Evolutionary conservation across 441 rosid species (phyloP).

Genomic region (Populus hybrid): DNA sequence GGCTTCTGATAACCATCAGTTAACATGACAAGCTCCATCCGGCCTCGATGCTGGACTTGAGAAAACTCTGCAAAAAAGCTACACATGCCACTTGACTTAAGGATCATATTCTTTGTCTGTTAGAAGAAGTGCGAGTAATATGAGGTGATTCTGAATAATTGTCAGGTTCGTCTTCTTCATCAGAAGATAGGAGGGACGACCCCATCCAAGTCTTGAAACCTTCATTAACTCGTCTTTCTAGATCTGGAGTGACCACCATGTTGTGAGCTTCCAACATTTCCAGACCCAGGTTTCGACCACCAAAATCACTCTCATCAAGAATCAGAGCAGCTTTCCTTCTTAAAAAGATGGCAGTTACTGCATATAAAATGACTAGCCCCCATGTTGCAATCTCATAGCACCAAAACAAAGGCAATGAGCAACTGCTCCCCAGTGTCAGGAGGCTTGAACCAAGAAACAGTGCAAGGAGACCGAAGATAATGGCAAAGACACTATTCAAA

Average conservation of each 20-base stretch:
- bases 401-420: conserved; percentile 85
- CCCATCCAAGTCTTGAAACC: conserved; percentile 94
- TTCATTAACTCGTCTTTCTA: conserved; percentile 74
- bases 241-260: conserved; percentile 63
- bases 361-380: conserved; percentile 70
- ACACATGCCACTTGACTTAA: conserved; percentile 3
- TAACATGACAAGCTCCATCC: conserved; percentile 9
- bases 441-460: conserved; percentile 86
- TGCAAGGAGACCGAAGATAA: conserved; percentile 74
- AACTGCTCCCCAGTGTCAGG: conserved; percentile 77
- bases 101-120: conserved; percentile 40
- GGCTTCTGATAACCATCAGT: conserved; percentile 14
- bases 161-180: conserved; percentile 79
- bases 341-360: conserved; percentile 64
- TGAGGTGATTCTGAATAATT: conserved; percentile 43
- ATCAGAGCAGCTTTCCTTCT: conserved; percentile 67
- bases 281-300: conserved; percentile 57
- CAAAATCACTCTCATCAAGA: conserved; percentile 64
- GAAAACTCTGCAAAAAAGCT: background rate
- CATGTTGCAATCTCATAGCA: conserved; percentile 84
- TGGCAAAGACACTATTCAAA: conserved; percentile 62
- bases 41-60: background rate
- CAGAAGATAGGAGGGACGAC: conserved; percentile 75
- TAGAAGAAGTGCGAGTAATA: conserved; percentile 27
- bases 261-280: conserved; percentile 85